These are phyloP conservation scores for Colletotrichum agaves DNA, from an alignment of 2,329 filamentous ascomycete species.

Conservation along the genomic window DNA sequence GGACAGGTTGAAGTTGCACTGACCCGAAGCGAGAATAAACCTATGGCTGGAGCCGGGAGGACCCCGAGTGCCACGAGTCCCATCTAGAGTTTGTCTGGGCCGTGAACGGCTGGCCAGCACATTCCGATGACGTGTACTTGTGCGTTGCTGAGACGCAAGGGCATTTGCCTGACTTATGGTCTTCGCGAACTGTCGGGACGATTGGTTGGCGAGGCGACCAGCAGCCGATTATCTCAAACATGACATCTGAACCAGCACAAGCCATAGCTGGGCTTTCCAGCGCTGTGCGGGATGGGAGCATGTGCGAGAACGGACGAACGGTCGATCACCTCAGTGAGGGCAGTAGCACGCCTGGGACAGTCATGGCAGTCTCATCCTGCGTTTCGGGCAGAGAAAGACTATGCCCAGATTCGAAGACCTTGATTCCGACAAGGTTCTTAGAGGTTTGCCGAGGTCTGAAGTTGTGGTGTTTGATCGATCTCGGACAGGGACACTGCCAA, in stretches of 20 bases:
- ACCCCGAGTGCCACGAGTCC: neutral
- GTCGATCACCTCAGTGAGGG: neutral
- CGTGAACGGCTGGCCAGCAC: neutral
- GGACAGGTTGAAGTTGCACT: neutral
- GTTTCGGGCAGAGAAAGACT: neutral
- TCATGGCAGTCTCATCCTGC: neutral
- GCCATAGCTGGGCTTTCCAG: neutral
- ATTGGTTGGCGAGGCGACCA: conserved; percentile 4
- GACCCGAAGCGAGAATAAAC: neutral
- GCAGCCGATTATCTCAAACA: conserved; percentile 7
- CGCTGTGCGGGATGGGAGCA: neutral
- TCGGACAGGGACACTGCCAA: conserved; percentile 11
- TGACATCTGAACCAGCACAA: conserved; percentile 5
- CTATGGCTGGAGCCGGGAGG: neutral
- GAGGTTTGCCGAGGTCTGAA: neutral
- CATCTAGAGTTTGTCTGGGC: neutral
- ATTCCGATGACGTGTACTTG: conserved; percentile 9
- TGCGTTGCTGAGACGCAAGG: conserved; percentile 15
- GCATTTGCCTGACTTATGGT: neutral
- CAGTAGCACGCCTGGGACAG: neutral
- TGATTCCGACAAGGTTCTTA: neutral
- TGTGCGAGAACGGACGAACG: conserved; percentile 8
- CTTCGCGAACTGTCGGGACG: neutral
- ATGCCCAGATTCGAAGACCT: neutral
- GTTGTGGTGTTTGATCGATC: neutral